A percentile compares a stretch with the other conserved stretches of the same genome.
Conservation (phyloP, 1,139 yeast species). For the Yamadazyma triangularis region DNA sequence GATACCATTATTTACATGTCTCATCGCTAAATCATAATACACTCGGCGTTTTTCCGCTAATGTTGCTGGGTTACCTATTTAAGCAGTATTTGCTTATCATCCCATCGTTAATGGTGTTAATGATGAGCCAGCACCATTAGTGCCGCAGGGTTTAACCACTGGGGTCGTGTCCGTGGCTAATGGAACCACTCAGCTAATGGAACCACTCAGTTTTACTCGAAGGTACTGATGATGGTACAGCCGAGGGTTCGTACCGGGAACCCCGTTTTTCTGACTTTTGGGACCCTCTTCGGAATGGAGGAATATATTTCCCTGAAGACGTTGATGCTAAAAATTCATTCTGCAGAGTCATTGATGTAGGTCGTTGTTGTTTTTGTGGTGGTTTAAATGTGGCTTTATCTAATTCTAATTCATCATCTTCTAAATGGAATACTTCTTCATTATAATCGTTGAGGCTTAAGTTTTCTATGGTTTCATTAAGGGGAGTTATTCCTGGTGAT, state of each 20-base stretch:
- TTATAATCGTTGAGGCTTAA: conserved; percentile 25
- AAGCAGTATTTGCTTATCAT: no score
- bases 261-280: conserved; percentile 13
- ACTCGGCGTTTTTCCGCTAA: neutral
- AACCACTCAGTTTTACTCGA: conserved; percentile 32
- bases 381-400: conserved; percentile 2
- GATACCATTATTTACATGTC: no score
- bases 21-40: no score
- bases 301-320: conserved; percentile 55
- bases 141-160: no score
- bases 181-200: conserved; percentile 25
- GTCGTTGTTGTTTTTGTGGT: conserved; percentile 17
- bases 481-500: conserved; percentile 33
- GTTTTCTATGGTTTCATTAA: conserved; percentile 36
- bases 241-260: no score
- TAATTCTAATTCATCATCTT: conserved; percentile 38
- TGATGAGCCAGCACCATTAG: no score
- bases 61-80: neutral
- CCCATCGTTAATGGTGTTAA: no score
- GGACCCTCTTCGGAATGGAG: conserved; percentile 62
- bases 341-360: conserved; percentile 13
- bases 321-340: conserved; percentile 7
- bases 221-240: conserved; percentile 27
- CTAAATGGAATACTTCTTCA: conserved; percentile 41
- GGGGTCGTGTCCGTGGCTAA: no score